Conservation (phyloP, 768 basidiomycete species). For the Nidularia pulvinata region DNA sequence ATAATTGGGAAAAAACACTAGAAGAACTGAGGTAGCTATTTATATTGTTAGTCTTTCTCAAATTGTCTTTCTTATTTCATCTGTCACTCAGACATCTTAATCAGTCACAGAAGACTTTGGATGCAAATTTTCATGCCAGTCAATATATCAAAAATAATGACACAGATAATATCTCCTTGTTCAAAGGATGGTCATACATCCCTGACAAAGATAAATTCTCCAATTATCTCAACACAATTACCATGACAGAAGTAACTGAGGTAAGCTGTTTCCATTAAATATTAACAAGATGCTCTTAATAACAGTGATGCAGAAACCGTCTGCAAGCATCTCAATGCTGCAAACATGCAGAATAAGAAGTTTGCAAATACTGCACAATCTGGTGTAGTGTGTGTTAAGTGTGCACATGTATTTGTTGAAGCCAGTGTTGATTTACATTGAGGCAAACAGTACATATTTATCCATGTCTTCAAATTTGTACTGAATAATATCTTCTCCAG, state of each 20-base stretch:
- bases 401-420: constrained; percentile 17
- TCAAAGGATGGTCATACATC: constrained; percentile 12
- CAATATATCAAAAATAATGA: constrained; percentile 16
- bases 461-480: background rate
- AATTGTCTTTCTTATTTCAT: background rate
- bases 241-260: background rate
- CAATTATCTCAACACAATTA: constrained; percentile 5
- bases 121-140: constrained; percentile 20
- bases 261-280: background rate
- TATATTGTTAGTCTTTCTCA: background rate
- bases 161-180: constrained; percentile 14
- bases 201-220: constrained; percentile 8
- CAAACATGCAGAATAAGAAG: constrained; percentile 21
- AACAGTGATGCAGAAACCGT: constrained; percentile 8
- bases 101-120: constrained; percentile 12
- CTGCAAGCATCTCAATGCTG: constrained; percentile 17
- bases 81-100: constrained; percentile 14
- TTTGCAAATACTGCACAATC: constrained; percentile 22
- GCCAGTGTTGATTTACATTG: constrained; percentile 22
- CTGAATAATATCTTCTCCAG: constrained; percentile 3
- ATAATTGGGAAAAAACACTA: constrained; percentile 9
- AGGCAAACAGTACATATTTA: constrained; percentile 17
- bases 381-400: constrained; percentile 19
- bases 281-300: background rate
- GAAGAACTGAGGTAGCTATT: constrained; percentile 7